A percentile compares a stretch with the other conserved stretches of the same genome.
These are phyloP conservation scores for Penicillium nordicum DNA, from an alignment of 2,329 filamentous ascomycete species.

Conservation along the genomic window DNA sequence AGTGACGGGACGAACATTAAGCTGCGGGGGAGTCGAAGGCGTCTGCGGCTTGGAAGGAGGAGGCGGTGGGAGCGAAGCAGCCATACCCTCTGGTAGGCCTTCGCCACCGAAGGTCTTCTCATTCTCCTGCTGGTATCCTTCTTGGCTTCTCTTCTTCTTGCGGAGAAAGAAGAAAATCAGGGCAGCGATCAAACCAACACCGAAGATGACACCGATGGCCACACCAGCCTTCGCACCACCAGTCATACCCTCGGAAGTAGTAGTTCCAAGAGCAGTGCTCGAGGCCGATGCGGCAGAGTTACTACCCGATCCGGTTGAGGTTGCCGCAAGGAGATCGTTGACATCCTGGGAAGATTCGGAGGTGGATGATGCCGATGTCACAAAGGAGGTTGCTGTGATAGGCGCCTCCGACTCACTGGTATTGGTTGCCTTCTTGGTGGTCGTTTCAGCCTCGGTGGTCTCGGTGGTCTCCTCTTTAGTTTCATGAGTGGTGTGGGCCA, in stretches of 20 bases:
- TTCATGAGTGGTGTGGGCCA: slow-evolving; percentile 13
- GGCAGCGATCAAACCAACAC: slow-evolving; percentile 63
- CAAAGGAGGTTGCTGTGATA: slow-evolving; percentile 12
- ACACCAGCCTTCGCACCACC: slow-evolving; percentile 70
- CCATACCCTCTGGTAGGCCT: slow-evolving; percentile 25
- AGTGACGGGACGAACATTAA: slow-evolving; percentile 80
- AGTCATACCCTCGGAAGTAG: slow-evolving; percentile 39
- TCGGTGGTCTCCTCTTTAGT: slow-evolving; percentile 15
- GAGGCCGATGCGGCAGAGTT: slow-evolving; percentile 25
- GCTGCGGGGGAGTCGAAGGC: slow-evolving; percentile 62
- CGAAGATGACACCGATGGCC: slow-evolving; percentile 73
- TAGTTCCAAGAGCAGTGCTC: slow-evolving; percentile 18
- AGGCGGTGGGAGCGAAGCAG: slow-evolving; percentile 34
- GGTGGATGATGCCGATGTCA: slow-evolving; percentile 22
- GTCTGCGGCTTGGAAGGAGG: slow-evolving; percentile 36
- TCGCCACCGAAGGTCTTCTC: slow-evolving; percentile 56
- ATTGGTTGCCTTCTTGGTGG: background rate
- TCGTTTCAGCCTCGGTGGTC: slow-evolving; percentile 8
- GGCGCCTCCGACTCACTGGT: background rate
- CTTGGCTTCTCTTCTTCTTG: slow-evolving; percentile 62
- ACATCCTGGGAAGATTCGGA: slow-evolving; percentile 16
- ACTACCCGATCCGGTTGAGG: slow-evolving; percentile 19
- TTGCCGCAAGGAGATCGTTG: slow-evolving; percentile 11
- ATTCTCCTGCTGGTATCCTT: slow-evolving; percentile 52
- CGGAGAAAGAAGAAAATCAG: slow-evolving; percentile 69